A percentile compares a stretch with the other conserved stretches of the same genome.
Conservation (phyloP, 495 filamentous ascomycete species). For the Penicillium samsonianum region DNA sequence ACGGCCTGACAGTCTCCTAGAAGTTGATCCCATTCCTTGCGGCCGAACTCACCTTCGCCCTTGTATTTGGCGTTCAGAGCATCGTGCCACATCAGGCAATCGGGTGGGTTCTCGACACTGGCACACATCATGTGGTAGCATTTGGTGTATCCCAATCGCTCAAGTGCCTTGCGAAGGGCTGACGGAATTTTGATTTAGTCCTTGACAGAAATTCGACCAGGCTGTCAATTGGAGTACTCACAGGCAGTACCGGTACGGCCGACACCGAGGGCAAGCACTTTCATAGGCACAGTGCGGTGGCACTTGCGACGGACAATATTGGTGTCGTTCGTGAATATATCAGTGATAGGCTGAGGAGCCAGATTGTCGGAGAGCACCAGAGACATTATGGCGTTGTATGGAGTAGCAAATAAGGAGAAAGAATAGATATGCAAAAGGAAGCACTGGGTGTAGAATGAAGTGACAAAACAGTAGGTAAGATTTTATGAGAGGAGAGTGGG, state of each 20-base stretch:
- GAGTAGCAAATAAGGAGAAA: constrained; percentile 7
- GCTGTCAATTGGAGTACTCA: too few species aligned
- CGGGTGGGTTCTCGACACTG: constrained; percentile 59
- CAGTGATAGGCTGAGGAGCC: constrained; percentile 46
- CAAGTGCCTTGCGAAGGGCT: constrained; percentile 61
- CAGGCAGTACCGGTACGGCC: constrained; percentile 67
- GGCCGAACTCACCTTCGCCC: constrained; percentile 58
- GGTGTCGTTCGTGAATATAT: constrained; percentile 57
- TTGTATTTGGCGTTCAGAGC: constrained; percentile 65
- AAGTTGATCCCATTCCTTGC: constrained; percentile 67
- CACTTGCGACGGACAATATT: constrained; percentile 64
- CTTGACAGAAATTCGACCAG: too few species aligned
- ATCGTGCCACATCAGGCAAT: constrained; percentile 64
- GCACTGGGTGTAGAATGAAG: too few species aligned
- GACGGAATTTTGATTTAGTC: too few species aligned
- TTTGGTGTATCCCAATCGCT: constrained; percentile 59
- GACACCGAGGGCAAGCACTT: constrained; percentile 62
- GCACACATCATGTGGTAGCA: constrained; percentile 69
- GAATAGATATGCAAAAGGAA: constrained; percentile 12
- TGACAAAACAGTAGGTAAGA: too few species aligned
- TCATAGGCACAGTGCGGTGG: constrained; percentile 65
- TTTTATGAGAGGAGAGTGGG: too few species aligned
- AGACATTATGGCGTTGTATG: constrained; percentile 43
- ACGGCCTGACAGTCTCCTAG: constrained; percentile 66
- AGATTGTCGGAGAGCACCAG: constrained; percentile 45